Percentiles rank a stretch among this genome's conserved stretches.
phyloP scores from a whole-genome alignment of 2,329 filamentous ascomycete species.

The Xylariales sp. region DNA sequence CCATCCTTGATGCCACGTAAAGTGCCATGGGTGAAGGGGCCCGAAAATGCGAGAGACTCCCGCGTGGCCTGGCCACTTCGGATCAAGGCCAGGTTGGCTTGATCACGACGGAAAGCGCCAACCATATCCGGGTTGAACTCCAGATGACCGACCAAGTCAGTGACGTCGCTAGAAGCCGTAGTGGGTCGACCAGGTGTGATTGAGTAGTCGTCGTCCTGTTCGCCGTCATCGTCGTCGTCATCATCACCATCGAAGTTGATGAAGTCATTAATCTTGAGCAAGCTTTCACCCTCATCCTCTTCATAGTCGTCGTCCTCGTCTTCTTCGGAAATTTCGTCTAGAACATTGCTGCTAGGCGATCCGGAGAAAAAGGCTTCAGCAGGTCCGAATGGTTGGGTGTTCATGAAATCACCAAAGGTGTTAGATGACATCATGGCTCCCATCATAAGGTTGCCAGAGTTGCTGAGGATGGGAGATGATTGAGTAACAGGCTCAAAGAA shows the following conservation, averaged over 20 bases:
- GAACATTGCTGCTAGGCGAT: constrained; percentile 52
- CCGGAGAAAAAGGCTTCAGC: constrained; percentile 73
- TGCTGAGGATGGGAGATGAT: constrained; percentile 56
- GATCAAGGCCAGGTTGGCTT: constrained; percentile 57
- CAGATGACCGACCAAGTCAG: constrained; percentile 61
- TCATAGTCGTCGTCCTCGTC: constrained; percentile 44
- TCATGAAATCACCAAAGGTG: constrained; percentile 52
- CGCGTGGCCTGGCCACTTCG: constrained; percentile 56
- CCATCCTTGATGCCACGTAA: constrained; percentile 61
- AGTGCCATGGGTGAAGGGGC: constrained; percentile 55
- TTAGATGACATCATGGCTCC: constrained; percentile 61
- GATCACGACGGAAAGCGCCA: constrained; percentile 71
- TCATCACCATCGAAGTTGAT: constrained; percentile 61
- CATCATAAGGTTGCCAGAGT: constrained; percentile 73
- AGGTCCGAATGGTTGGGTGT: constrained; percentile 65
- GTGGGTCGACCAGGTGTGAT: constrained; percentile 48
- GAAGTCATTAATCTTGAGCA: constrained; percentile 66
- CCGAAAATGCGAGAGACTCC: constrained; percentile 58
- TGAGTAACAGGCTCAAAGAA: constrained; percentile 34
- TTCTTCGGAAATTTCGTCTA: constrained; percentile 47
- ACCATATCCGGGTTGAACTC: constrained; percentile 64
- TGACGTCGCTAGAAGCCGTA: constrained; percentile 43
- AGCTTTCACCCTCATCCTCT: constrained; percentile 60
- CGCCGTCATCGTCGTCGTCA: constrained; percentile 39
- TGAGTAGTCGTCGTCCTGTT: constrained; percentile 40